Base-by-base conservation (phyloP, 176 grass and related monocot genomes). In the Dactylis glomerata region DNA sequence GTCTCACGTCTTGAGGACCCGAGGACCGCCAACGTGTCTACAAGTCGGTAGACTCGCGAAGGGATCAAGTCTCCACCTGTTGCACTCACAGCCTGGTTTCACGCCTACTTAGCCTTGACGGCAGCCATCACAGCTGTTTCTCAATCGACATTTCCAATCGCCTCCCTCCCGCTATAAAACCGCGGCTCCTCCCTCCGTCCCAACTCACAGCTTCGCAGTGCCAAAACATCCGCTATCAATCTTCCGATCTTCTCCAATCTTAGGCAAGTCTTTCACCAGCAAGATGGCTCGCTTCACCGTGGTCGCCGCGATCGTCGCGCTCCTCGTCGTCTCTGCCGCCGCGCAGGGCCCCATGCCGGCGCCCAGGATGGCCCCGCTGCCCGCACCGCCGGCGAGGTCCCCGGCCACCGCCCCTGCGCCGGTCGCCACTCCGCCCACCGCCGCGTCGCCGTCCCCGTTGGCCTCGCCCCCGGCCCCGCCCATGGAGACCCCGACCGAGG, bases 351-450 rank as follows among this genome's bases (percentile, higher is more conserved):
- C 47, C 16, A 51, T 51, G 15, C 47, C 47, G 47, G 47, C 47
- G 47, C 47, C 89, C 0, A 80, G 6, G 89, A 67, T 83, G 84
- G 80, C 84, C 3, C 89, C 84, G 22, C 75, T 87, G 5, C 85
- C 84, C 22, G 68, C 85, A 1, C 81, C 84, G 2, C 89, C 89
- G 13, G 68, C 68, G 68, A 28, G 58, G 85, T 84, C 76, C 22
- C 69, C 89, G 30, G 47, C 67, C 23, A 79, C 84, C 1, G 67
- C 89, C 3, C 83, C 82, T 0, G 82, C 81, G 9, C 83, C 84
- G 33, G 65, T 70, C 36, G 26, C 79, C 41, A 78, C n/a, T 0
- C 47, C 89, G 4, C 84, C 84, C n/a, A 47, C 84, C 19, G 66
- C 80, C 37, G 5, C 37, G 27, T 6, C 79, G 31, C 83, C 88